These are phyloP conservation scores for Myxozyma neglecta DNA, from an alignment of 805 yeast genomes.

Conservation along the genomic window DNA sequence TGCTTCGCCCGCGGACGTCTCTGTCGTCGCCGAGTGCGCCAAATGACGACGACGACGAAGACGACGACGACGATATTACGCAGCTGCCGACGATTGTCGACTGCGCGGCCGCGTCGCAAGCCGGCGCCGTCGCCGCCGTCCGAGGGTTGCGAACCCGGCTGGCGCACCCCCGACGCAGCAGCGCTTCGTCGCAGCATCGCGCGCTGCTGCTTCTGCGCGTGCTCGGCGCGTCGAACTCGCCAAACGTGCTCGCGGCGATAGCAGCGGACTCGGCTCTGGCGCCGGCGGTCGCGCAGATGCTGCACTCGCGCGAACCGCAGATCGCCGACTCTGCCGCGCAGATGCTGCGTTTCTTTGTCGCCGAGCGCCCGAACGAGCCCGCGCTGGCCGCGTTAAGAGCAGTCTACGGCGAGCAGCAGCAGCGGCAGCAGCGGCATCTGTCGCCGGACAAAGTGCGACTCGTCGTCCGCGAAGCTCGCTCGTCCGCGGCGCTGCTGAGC, in stretches of 20 bases:
- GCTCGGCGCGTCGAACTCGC: slow-evolving; percentile 20
- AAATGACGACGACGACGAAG: not conserved
- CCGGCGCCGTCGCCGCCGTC: slow-evolving; percentile 25
- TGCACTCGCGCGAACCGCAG: slow-evolving; percentile 11
- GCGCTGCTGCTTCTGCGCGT: slow-evolving; percentile 23
- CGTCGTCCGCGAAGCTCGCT: slow-evolving; percentile 15
- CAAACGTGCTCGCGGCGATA: slow-evolving; percentile 5
- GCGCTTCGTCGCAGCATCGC: slow-evolving; percentile 17
- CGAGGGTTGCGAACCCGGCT: slow-evolving; percentile 21
- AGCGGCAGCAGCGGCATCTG: no score
- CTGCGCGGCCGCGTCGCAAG: slow-evolving; percentile 25
- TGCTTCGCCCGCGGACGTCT: not conserved
- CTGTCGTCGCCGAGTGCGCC: not conserved
- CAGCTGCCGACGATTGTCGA: slow-evolving; percentile 30
- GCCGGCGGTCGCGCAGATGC: not conserved
- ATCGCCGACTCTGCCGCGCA: slow-evolving; percentile 6
- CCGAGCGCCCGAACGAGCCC: not conserved
- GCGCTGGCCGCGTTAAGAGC: not conserved
- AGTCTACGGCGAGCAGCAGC: not conserved
- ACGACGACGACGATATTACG: slow-evolving; percentile 12
- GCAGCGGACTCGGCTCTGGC: slow-evolving; percentile 18
- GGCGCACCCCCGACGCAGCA: slow-evolving; percentile 11
- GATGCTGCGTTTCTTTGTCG: not conserved
- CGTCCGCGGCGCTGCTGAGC: slow-evolving; percentile 17
- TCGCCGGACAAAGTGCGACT: not conserved